These are phyloP conservation scores for Claviceps capensis DNA, from an alignment of 2,329 filamentous ascomycete species.

Conservation along the genomic window DNA sequence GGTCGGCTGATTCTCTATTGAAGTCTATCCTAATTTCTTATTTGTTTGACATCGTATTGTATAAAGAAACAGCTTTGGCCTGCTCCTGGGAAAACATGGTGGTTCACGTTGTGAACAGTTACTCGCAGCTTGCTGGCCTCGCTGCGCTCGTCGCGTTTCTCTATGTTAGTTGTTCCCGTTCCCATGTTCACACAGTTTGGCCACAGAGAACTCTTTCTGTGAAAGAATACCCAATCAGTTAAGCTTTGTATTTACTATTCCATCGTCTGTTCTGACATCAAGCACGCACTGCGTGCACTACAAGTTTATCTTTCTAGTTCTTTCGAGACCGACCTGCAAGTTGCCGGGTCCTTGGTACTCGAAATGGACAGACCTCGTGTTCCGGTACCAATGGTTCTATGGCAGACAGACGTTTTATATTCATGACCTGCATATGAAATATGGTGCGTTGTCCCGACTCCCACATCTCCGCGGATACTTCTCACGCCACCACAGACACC, in stretches of 20 bases:
- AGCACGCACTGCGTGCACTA: too few species aligned
- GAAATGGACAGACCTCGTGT: constrained; percentile 9
- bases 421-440: constrained; percentile 12
- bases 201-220: too few species aligned
- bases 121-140: constrained; percentile 6
- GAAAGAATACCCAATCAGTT: background rate
- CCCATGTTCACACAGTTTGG: background rate
- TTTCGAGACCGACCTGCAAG: constrained; percentile 6
- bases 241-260: background rate
- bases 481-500: too few species aligned
- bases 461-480: too few species aligned
- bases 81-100: background rate
- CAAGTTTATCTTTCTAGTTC: background rate
- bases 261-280: background rate
- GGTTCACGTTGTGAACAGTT: background rate
- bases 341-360: constrained; percentile 15
- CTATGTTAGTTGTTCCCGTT: background rate
- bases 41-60: too few species aligned
- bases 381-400: constrained; percentile 9
- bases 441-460: constrained; percentile 10
- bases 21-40: too few species aligned
- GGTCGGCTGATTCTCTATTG: too few species aligned
- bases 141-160: too few species aligned
- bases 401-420: constrained; percentile 9
- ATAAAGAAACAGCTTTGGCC: too few species aligned